These are phyloP conservation scores for Chenopodium suecicum DNA, from an alignment of 148 eudicot genomes.

Conservation along the genomic window DNA sequence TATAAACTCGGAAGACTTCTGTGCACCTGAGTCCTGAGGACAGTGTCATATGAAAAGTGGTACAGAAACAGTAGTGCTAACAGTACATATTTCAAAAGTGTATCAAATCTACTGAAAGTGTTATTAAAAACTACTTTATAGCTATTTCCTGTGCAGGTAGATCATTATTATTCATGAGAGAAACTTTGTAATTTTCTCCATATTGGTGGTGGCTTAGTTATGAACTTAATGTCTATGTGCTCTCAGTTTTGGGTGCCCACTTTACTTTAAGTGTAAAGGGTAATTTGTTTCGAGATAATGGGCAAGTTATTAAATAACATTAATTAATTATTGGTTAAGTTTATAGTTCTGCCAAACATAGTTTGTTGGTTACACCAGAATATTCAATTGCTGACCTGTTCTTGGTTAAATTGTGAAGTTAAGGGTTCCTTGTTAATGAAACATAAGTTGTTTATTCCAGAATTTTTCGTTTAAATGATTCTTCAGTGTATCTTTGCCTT, in stretches of 20 bases:
- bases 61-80: not conserved
- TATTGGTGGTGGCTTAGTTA: not conserved
- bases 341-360: not conserved
- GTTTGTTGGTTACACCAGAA: not conserved
- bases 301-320: not conserved
- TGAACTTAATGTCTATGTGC: not conserved
- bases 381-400: not conserved
- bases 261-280: not conserved
- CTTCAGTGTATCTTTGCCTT: not conserved
- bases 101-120: not conserved
- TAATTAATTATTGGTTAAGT: not conserved
- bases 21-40: not conserved
- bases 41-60: not conserved
- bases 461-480: not conserved
- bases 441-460: not conserved
- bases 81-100: no score
- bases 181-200: not conserved
- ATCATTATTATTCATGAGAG: no score
- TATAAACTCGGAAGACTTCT: not conserved
- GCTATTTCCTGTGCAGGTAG: not conserved
- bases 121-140: not conserved
- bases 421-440: no score
- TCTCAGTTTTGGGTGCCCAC: not conserved
- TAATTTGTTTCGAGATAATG: not conserved
- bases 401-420: no score